A percentile compares a stretch with the other conserved stretches of the same genome.
phyloP scores from a whole-genome alignment of 345 rosid genomes.

The Erucastrum elatum region DNA sequence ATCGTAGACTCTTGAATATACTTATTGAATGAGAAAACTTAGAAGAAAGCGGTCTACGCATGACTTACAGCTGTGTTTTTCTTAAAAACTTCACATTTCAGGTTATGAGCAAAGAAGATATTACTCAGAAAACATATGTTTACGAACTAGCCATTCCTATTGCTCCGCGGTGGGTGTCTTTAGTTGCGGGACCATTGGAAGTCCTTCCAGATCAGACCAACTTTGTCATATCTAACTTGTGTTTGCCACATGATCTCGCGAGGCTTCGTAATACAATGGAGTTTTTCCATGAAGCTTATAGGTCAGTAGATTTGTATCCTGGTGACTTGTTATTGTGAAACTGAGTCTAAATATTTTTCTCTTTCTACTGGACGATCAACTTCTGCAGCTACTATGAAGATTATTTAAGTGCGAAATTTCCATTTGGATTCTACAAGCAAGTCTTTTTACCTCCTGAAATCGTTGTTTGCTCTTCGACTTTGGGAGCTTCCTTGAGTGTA shows the following conservation, averaged over 20 bases:
- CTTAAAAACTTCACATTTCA: slow-evolving; percentile 32
- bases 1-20: background rate
- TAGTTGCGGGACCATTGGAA: slow-evolving; percentile 89
- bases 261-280: slow-evolving; percentile 77
- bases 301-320: slow-evolving; percentile 47
- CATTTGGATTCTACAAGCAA: slow-evolving; percentile 93
- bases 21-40: background rate
- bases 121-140: slow-evolving; percentile 81
- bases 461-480: slow-evolving; percentile 63
- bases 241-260: slow-evolving; percentile 57
- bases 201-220: slow-evolving; percentile 69
- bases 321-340: slow-evolving; percentile 5
- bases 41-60: slow-evolving; percentile 1
- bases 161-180: slow-evolving; percentile 78
- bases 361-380: slow-evolving; percentile 28
- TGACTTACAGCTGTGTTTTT: background rate
- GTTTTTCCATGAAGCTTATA: slow-evolving; percentile 85
- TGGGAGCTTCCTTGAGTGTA: slow-evolving; percentile 84
- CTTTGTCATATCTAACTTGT: slow-evolving; percentile 74
- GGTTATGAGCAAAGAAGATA: slow-evolving; percentile 90
- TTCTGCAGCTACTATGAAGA: slow-evolving; percentile 82
- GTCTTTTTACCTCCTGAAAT: slow-evolving; percentile 86
- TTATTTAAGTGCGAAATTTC: slow-evolving; percentile 82
- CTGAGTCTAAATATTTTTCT: slow-evolving; percentile 6
- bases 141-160: slow-evolving; percentile 83